phyloP scores from a whole-genome alignment of 495 filamentous ascomycete species.

The Lepidopterella palustris region DNA sequence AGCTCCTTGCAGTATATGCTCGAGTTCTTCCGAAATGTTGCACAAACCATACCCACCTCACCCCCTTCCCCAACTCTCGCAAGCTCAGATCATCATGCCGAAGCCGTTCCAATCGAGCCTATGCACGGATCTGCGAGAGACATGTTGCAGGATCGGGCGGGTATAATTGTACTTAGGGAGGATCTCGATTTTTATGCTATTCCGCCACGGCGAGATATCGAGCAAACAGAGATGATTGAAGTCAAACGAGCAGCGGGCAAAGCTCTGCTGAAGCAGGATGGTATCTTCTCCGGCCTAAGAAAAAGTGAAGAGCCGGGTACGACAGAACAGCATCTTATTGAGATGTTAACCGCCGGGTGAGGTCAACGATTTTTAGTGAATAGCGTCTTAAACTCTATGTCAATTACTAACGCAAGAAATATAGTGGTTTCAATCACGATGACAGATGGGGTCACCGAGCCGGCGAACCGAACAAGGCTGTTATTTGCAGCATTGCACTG shows the following conservation, averaged over 20 bases:
- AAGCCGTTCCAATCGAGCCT: conserved; percentile 60
- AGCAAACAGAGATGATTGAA: conserved; percentile 85
- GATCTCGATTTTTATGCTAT: conserved; percentile 98
- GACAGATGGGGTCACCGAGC: conserved; percentile 95
- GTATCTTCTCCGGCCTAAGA: conserved; percentile 91
- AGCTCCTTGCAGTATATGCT: conserved; percentile 97
- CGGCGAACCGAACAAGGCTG: conserved; percentile 92
- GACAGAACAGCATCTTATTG: conserved; percentile 96
- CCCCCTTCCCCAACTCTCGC: conserved; percentile 51
- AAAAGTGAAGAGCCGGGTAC: conserved; percentile 94
- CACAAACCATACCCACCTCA: conserved; percentile 80
- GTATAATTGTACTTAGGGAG: conserved; percentile 94
- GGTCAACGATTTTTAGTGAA: background rate
- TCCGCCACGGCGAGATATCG: conserved; percentile 78
- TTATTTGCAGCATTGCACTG: conserved; percentile 92
- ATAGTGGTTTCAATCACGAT: conserved; percentile 89
- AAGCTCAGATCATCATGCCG: conserved; percentile 39
- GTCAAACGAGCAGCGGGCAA: conserved; percentile 90
- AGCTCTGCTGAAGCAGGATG: conserved; percentile 80
- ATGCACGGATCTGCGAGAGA: conserved; percentile 64
- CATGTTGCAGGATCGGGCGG: conserved; percentile 81
- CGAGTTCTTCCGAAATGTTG: conserved; percentile 94
- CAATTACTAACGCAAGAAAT: conserved; percentile 30
- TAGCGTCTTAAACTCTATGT: too few species aligned
- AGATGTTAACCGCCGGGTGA: conserved; percentile 98